These are phyloP conservation scores for Apiosordaria backusii DNA, from an alignment of 495 filamentous ascomycete genomes.

Conservation along the genomic window DNA sequence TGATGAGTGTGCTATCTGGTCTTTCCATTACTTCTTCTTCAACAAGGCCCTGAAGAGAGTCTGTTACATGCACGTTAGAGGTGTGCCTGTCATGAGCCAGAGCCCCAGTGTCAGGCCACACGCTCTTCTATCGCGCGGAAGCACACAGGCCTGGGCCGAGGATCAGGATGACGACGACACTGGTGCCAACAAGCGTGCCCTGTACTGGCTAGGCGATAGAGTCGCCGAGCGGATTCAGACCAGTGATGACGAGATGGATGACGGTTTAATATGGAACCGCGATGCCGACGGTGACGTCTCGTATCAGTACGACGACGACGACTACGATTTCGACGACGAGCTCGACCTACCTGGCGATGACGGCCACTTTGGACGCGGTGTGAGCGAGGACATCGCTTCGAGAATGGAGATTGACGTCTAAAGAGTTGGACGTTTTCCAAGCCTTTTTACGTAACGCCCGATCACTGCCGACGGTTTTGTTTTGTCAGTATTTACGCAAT, in stretches of 20 bases:
- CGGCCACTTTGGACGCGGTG: constrained; percentile 50
- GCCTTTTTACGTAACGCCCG: not conserved
- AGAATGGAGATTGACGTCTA: constrained; percentile 61
- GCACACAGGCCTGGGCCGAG: not conserved
- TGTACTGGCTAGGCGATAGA: constrained; percentile 76
- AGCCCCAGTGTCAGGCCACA: constrained; percentile 42
- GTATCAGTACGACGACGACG: constrained; percentile 48
- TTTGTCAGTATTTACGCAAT: constrained; percentile 1
- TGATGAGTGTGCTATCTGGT: constrained; percentile 91
- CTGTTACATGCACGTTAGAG: constrained; percentile 86
- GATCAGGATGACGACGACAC: constrained; percentile 14
- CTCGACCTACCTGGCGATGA: constrained; percentile 32
- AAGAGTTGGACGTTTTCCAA: not conserved
- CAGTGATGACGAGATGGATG: constrained; percentile 47
- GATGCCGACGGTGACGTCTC: constrained; percentile 51
- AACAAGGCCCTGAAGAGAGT: constrained; percentile 91
- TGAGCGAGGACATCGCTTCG: constrained; percentile 71
- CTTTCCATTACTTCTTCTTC: constrained; percentile 95
- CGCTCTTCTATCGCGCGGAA: constrained; percentile 25
- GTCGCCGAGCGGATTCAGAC: constrained; percentile 40
- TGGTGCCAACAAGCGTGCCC: constrained; percentile 70
- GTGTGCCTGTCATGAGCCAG: constrained; percentile 77
- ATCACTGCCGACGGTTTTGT: not conserved
- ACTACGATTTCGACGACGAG: constrained; percentile 35
- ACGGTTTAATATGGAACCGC: constrained; percentile 46